Conservation (phyloP, 345 rosid genomes). For the Moringa oleifera region DNA sequence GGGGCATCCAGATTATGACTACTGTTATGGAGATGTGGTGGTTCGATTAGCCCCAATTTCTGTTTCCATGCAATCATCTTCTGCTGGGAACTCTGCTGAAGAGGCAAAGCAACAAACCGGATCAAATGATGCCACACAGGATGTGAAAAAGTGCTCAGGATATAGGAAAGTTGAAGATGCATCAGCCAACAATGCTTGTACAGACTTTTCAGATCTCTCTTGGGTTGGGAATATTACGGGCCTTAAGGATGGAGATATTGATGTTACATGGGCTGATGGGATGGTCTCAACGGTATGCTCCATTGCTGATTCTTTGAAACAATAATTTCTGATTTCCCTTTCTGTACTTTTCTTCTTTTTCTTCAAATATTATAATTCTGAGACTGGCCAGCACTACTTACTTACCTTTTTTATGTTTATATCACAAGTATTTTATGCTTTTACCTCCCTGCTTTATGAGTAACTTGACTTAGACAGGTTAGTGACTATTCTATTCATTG, state of each 20-base stretch:
- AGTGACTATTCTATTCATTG: neutral
- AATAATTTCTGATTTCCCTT: neutral
- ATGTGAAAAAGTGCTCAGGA: constrained; percentile 30
- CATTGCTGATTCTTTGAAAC: neutral
- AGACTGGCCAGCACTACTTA: neutral
- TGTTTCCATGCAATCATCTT: constrained; percentile 30
- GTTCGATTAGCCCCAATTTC: constrained; percentile 71
- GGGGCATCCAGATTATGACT: constrained; percentile 96
- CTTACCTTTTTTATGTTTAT: neutral
- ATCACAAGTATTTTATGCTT: neutral
- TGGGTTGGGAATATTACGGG: constrained; percentile 98
- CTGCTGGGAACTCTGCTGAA: constrained; percentile 27
- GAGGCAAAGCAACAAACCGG: constrained; percentile 33
- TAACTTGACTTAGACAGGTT: neutral
- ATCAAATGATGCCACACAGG: constrained; percentile 20
- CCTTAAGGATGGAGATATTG: constrained; percentile 87
- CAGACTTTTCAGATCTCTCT: constrained; percentile 56
- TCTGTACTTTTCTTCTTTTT: too few species aligned
- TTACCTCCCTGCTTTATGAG: neutral
- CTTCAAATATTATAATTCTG: too few species aligned
- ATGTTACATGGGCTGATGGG: constrained; percentile 99
- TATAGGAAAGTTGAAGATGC: constrained; percentile 30
- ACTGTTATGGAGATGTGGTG: constrained; percentile 90
- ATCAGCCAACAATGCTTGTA: constrained; percentile 26
- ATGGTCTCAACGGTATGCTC: constrained; percentile 78